Base-by-base conservation (phyloP, 495 filamentous ascomycete genomes). In the Lophium mytilinum region DNA sequence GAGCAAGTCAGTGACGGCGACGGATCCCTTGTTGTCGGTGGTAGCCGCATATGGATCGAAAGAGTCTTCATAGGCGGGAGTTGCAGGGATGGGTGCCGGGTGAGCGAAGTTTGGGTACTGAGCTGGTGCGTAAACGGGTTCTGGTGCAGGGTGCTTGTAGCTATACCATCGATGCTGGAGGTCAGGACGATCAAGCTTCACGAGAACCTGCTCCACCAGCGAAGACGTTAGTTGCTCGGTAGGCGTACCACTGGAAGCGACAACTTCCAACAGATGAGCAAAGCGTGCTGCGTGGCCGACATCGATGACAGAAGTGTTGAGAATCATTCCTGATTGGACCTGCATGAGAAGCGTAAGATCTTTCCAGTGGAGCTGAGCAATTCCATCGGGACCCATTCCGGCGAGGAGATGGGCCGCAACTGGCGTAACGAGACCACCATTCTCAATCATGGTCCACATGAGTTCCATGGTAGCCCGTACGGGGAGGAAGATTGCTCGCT, bases 11-110 rank as follows among this genome's bases (percentile, higher is more conserved):
- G 87, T 86, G 66, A 98, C 96, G 51, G 88, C 76, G 17, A 87
- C 82, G 18, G 93, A 98, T 24, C 89, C 91, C 63, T 88, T 89
- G 76, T 92, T 88, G 71, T 98, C 93, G 53, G 88, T 94, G 49
- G 81, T 89, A 58, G 86, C 81, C 24, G 84, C 86, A 67, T 97
- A 95, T 0, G 93, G 93, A 65, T 98, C 93, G 64, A 83, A 91
- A 2, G 82, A 83, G 56, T 96, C 90, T 57, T 91, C 83, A 52
- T 76, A 79, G 41, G 78, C 73, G 11, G 80, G 69, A 51, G 65
- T 64, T 33, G 65, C 57, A 30, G 61, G 58, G 39, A 75, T 71
- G 3, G 63, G 58, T 4, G 75, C 75, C 21, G 73, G 67, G 12
- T 73, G 72, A 37, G 73, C 72, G 53, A 71, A 74, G 5, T 57